phyloP scores from a whole-genome alignment of 2,329 filamentous ascomycete species.

The Fusarium mangiferae region DNA sequence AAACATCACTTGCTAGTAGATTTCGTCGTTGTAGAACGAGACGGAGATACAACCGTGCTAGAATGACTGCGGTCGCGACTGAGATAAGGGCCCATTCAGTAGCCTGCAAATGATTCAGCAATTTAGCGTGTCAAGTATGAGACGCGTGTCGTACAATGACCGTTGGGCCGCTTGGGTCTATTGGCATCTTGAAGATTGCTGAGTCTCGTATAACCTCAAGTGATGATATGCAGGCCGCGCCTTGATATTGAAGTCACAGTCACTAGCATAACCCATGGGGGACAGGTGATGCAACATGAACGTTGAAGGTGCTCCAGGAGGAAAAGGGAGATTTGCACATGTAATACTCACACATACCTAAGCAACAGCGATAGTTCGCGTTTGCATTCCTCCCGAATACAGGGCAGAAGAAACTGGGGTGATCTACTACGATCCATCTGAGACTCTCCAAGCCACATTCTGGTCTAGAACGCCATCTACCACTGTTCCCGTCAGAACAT shows the following conservation, averaged over 20 bases:
- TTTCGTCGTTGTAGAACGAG: slow-evolving; percentile 1
- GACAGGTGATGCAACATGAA: neutral
- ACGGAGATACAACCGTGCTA: slow-evolving; percentile 13
- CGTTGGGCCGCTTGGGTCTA: neutral
- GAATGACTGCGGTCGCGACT: neutral
- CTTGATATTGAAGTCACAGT: neutral
- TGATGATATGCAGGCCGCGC: no score
- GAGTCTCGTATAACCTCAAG: neutral
- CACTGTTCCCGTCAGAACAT: neutral
- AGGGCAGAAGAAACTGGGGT: neutral
- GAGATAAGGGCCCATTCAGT: slow-evolving; percentile 7
- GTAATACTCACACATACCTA: neutral
- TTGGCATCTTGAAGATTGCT: neutral
- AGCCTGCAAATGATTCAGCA: neutral
- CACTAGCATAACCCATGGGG: neutral
- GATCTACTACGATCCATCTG: no score
- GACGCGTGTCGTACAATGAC: no score
- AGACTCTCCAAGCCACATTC: neutral
- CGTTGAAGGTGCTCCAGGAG: neutral
- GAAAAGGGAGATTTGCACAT: neutral
- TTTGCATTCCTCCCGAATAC: neutral
- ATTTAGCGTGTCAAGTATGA: no score
- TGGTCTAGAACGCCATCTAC: neutral
- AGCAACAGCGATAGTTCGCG: neutral
- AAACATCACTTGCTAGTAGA: slow-evolving; percentile 5